Conservation (phyloP, 257 asterid species). For the Fraxinus pennsylvanica region DNA sequence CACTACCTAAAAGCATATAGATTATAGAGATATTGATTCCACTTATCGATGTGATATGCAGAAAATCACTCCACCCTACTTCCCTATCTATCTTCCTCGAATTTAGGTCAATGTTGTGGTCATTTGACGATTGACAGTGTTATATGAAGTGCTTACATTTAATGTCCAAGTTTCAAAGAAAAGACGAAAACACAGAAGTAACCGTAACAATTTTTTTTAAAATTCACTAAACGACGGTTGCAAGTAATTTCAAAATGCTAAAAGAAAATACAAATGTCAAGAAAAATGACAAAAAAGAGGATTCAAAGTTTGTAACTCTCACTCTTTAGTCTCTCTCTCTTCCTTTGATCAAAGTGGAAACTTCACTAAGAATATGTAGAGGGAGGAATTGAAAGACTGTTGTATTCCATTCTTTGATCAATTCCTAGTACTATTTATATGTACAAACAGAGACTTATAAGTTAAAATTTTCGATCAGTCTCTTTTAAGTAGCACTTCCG, state of each 20-base stretch:
- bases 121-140: neutral
- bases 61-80: neutral
- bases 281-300: neutral
- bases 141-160: neutral
- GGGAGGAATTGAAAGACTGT: neutral
- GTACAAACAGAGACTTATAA: neutral
- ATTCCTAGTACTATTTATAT: neutral
- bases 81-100: neutral
- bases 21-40: neutral
- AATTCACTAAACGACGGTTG: neutral
- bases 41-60: neutral
- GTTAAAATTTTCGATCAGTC: neutral
- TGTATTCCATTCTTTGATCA: neutral
- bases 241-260: neutral
- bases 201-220: neutral
- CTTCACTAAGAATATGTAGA: neutral
- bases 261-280: neutral
- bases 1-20: neutral
- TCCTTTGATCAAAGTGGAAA: slow-evolving; percentile 1
- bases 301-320: neutral
- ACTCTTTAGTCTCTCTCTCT: neutral
- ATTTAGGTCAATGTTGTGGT: no score
- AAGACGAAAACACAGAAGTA: neutral
- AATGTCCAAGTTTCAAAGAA: no score
- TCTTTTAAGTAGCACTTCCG: slow-evolving; percentile 11